phyloP scores from a whole-genome alignment of 2,329 filamentous ascomycete species.

The Emmonsia crescens region DNA sequence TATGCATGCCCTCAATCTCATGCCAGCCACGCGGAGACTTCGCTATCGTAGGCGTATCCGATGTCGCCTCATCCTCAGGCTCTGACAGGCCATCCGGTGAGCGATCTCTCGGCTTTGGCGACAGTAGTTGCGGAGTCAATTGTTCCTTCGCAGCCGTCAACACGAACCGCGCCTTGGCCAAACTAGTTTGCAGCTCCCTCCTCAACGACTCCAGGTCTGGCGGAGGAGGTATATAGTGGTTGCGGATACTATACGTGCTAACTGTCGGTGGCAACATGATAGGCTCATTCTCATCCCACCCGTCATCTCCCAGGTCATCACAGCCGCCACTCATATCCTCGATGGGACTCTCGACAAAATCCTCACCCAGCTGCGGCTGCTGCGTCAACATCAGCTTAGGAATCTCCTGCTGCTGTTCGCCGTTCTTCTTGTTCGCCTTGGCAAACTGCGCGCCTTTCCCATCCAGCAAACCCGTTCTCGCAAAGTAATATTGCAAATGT shows the following conservation, averaged over 20 bases:
- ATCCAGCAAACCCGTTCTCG: conserved; percentile 81
- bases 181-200: conserved; percentile 52
- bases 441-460: conserved; percentile 82
- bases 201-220: conserved; percentile 75
- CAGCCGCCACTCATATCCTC: conserved; percentile 22
- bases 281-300: conserved; percentile 47
- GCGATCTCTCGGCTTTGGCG: conserved; percentile 11
- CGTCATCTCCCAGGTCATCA: conserved; percentile 36
- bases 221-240: conserved; percentile 69
- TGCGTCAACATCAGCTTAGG: conserved; percentile 31
- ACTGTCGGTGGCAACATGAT: conserved; percentile 92
- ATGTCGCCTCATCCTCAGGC: conserved; percentile 33
- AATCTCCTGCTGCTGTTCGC: conserved; percentile 24
- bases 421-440: conserved; percentile 48
- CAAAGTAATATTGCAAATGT: conserved; percentile 97
- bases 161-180: conserved; percentile 59
- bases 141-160: conserved; percentile 40
- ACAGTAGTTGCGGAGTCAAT: conserved; percentile 21
- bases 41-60: conserved; percentile 14
- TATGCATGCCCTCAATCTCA: conserved; percentile 81
- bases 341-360: conserved; percentile 44
- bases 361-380: conserved; percentile 30
- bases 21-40: conserved; percentile 54
- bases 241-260: conserved; percentile 84
- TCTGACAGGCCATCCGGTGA: conserved; percentile 27